These are phyloP conservation scores for Termitomyces sp. DNA, from an alignment of 768 basidiomycete species.

Conservation along the genomic window DNA sequence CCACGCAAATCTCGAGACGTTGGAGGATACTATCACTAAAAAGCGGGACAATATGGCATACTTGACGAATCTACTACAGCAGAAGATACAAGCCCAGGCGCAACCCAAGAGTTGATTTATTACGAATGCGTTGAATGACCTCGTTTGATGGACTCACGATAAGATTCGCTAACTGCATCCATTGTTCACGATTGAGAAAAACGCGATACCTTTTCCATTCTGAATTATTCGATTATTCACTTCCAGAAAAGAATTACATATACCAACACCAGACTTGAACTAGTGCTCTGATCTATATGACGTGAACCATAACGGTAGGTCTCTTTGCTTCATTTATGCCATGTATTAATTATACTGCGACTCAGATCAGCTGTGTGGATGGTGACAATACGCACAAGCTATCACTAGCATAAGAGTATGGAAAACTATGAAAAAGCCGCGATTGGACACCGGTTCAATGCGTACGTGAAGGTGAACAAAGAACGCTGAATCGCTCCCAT, in stretches of 20 bases:
- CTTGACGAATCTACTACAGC: slow-evolving; percentile 70
- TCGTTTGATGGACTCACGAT: neutral
- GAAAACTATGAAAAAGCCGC: too few relatives aligned
- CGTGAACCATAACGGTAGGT: neutral
- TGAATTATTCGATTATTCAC: neutral
- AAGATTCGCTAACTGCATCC: neutral
- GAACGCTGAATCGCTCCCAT: too few relatives aligned
- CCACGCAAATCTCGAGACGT: slow-evolving; percentile 73
- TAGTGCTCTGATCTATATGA: neutral
- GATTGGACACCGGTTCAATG: too few relatives aligned
- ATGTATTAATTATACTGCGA: too few relatives aligned
- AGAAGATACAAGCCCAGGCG: slow-evolving; percentile 39
- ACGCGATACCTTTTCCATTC: neutral
- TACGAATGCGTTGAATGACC: neutral
- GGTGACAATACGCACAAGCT: too few relatives aligned
- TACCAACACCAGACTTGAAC: neutral
- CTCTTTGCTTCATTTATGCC: too few relatives aligned
- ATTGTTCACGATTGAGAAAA: neutral
- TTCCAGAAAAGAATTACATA: neutral
- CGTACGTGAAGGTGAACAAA: too few relatives aligned
- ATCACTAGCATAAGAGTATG: too few relatives aligned
- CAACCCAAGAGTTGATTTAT: slow-evolving; percentile 15
- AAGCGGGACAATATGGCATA: slow-evolving; percentile 88
- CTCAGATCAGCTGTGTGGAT: too few relatives aligned
- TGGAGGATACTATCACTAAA: slow-evolving; percentile 87